Evolutionary conservation across 768 basidiomycete species (phyloP), one percentile per base, ranked within the genome.

Genomic region (Podaxis sp.): DNA sequence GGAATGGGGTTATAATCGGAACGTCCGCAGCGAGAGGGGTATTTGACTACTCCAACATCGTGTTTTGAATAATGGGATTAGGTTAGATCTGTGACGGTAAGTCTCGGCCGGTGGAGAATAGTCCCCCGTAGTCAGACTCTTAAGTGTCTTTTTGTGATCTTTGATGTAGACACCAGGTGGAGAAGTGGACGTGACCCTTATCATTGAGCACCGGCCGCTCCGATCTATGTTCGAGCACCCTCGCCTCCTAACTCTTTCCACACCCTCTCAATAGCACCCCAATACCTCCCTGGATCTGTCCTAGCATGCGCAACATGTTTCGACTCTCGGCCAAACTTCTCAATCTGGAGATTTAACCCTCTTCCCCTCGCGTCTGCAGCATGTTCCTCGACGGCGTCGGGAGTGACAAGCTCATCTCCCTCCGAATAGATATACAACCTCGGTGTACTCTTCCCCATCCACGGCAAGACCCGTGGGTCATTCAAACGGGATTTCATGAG

Each of bases 381-480:
- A 70, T 83, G 81, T 17, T 52, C 67, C 57, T 78, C 75, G 0
- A 82, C 74, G 20, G 80, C 76, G 1, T 66, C 56, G 26, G 66
- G 67, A 0, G 76, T 72, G 30, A 83, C 76, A 51, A 83, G 62
- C 7, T 75, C 70, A 56, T 84, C 83, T 22, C 40, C 68, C 30
- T 71, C 75, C 1, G 83, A 83, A 65, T 78, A 82, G 10, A 84
- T 50, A 60, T 83, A 83, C 12, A 84, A 69, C 54, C 83, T 69
- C 8, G 77, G 78, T 0, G 80, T 78, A 33, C 63, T 60, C 52
- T 69, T 67, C n/a, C 68, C n/a, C 20, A 24, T 68, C 80, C 80
- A 82, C 4, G 81, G 82, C 2, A 82, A 67, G 22, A 80, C 49
- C 3, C 66, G 56, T 2, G 71, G 64, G 33, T 65, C 61, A 49